Evolutionary conservation across 1,139 yeast species (phyloP).

Genomic region (Candida labiduridarum): DNA sequence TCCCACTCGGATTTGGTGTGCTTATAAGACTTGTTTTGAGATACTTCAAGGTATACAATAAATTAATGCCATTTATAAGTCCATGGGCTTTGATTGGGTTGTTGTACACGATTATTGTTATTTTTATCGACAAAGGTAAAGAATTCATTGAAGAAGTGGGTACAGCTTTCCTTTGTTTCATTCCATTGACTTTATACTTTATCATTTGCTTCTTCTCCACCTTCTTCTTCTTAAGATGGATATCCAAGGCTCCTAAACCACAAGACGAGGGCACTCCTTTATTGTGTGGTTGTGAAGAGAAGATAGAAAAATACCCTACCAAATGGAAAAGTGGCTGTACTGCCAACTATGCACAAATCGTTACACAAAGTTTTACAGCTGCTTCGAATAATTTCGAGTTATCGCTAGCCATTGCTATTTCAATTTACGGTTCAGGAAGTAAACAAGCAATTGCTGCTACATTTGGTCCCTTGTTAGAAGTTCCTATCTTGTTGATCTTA

Average conservation of each 20-base stretch:
- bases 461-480: slow-evolving; percentile 60
- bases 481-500: slow-evolving; percentile 50
- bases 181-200: slow-evolving; percentile 54
- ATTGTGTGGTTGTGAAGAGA: slow-evolving; percentile 43
- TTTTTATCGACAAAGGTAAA: slow-evolving; percentile 58
- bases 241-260: slow-evolving; percentile 15
- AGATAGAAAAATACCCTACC: slow-evolving; percentile 13
- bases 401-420: slow-evolving; percentile 56
- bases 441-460: slow-evolving; percentile 62
- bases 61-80: slow-evolving; percentile 39
- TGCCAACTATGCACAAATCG: slow-evolving; percentile 43
- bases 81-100: slow-evolving; percentile 58
- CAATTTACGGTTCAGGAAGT: slow-evolving; percentile 55
- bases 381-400: slow-evolving; percentile 58
- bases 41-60: slow-evolving; percentile 26
- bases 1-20: slow-evolving; percentile 53
- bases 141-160: slow-evolving; percentile 52
- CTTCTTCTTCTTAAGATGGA: slow-evolving; percentile 39
- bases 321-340: slow-evolving; percentile 30
- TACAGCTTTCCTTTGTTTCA: slow-evolving; percentile 52
- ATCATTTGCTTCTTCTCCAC: slow-evolving; percentile 47
- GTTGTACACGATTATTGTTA: slow-evolving; percentile 53
- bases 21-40: slow-evolving; percentile 37
- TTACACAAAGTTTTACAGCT: slow-evolving; percentile 60
- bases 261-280: slow-evolving; percentile 12